A percentile compares a stretch with the other conserved stretches of the same genome.
These are phyloP conservation scores for Aspergillus glaucus DNA, from an alignment of 2,329 filamentous ascomycete genomes.

Conservation along the genomic window DNA sequence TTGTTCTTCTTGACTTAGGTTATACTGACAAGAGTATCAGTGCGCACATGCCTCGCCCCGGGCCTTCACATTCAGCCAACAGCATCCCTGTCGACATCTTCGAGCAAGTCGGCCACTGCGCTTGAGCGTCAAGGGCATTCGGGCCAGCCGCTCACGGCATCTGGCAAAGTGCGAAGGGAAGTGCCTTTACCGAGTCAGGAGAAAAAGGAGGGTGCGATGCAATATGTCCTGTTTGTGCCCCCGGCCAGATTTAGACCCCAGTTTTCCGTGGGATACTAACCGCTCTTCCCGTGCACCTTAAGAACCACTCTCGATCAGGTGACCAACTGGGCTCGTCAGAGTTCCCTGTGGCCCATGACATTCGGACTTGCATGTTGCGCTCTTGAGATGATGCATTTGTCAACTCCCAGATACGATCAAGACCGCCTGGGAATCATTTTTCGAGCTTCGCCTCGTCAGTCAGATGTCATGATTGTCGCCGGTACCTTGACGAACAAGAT, in stretches of 20 bases:
- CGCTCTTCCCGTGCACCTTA: constrained; percentile 7
- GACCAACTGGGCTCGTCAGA: constrained; percentile 81
- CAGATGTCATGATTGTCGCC: constrained; percentile 89
- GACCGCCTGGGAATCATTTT: constrained; percentile 87
- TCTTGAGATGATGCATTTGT: constrained; percentile 91
- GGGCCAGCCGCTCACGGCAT: constrained; percentile 31
- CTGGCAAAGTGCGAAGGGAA: constrained; percentile 42
- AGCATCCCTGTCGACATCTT: constrained; percentile 38
- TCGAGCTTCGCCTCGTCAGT: constrained; percentile 78
- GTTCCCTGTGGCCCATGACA: constrained; percentile 86
- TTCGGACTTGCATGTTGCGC: constrained; percentile 88
- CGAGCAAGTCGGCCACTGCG: constrained; percentile 37
- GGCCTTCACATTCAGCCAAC: constrained; percentile 29
- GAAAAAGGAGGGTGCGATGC: constrained; percentile 46
- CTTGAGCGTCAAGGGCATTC: constrained; percentile 30
- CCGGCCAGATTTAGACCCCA: neutral
- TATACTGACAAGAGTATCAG: constrained; percentile 38
- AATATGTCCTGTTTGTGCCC: constrained; percentile 43
- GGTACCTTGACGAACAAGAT: constrained; percentile 95
- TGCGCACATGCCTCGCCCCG: constrained; percentile 22
- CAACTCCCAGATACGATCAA: constrained; percentile 83
- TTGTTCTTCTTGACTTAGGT: constrained; percentile 59
- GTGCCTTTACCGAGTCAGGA: constrained; percentile 46
- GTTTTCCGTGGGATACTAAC: neutral
- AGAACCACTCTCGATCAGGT: constrained; percentile 59